Base-by-base conservation (phyloP, 2,329 filamentous ascomycete species). In the Raffaelea albimanens region DNA sequence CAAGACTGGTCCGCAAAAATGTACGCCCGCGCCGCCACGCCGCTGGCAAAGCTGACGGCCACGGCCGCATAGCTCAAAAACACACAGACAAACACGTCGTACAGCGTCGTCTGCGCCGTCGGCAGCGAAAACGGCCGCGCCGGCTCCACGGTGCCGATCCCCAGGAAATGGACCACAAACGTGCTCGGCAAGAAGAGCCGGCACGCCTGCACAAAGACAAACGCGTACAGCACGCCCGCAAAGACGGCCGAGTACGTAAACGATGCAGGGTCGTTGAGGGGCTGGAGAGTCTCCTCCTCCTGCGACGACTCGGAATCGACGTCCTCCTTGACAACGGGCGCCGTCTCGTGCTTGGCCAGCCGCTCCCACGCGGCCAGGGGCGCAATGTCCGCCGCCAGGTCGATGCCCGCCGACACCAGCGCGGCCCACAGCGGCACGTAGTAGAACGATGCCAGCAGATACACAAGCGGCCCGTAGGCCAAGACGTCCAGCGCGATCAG, bases 381-480 rank as follows among this genome's bases (percentile, higher is more conserved):
- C 16, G 39, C 21, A 2, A 47, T 4, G 29, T 53, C 52, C 5
- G 48, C 45, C 1, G 13, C 43, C 16, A 52, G 8, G 1, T 49
- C 40, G 5, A 52, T 19, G n/a, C 21, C 33, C 4, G 42, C 42
- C 8, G 31, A 36, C 7, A 46, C 19, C 2, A 48, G 9, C 8
- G 31, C 44, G 2, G 48, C 43, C 20, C 39, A 9, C 7, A 52
- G n/a, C 1, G 53, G 46, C 14, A 94, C 73, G 33, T 72, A 66
- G 73, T 94, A 95, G 69, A 94, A 95, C 45, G 80, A 80, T 25
- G 73, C 72, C 23, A 95, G 72, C 40, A 96, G 80, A 60, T 85
- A 86, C 52, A 85, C 78, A 57, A 80, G 78, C 40, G 90, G 91
- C 19, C 84, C 77, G 64, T 88, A 82, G 47, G 83, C 82, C 39